These are phyloP conservation scores for Phyllosticta citriasiana DNA, from an alignment of 2,329 filamentous ascomycete species.

Conservation along the genomic window DNA sequence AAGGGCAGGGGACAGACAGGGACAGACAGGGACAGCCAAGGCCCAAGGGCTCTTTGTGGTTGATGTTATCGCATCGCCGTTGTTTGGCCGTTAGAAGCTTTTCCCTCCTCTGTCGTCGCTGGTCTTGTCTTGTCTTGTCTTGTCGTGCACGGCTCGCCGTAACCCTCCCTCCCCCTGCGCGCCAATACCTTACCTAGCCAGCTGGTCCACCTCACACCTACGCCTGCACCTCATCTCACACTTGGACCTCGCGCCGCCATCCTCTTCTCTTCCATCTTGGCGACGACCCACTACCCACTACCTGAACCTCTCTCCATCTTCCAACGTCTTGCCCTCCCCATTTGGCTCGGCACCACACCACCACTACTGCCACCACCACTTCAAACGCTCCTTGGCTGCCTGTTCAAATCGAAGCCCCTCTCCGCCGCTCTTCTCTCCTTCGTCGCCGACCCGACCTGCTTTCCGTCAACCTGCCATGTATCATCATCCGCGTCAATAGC, in stretches of 20 bases:
- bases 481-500: not conserved
- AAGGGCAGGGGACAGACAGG: too few species aligned
- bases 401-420: not conserved
- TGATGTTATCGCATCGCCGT: too few species aligned
- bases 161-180: not conserved
- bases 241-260: not conserved
- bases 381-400: not conserved
- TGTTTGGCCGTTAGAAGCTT: too few species aligned
- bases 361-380: too few species aligned
- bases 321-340: not conserved
- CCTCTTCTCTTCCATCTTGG: not conserved
- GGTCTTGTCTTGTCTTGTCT: too few species aligned
- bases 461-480: not conserved
- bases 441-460: not conserved
- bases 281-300: too few species aligned
- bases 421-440: too few species aligned
- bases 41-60: too few species aligned
- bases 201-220: not conserved
- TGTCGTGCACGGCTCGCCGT: not conserved
- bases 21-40: too few species aligned
- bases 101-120: not conserved
- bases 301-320: not conserved
- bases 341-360: not conserved
- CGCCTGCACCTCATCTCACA: not conserved
- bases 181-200: not conserved